Base-by-base conservation (phyloP, 352 stramenopile species). In the Pythium brassicae region DNA sequence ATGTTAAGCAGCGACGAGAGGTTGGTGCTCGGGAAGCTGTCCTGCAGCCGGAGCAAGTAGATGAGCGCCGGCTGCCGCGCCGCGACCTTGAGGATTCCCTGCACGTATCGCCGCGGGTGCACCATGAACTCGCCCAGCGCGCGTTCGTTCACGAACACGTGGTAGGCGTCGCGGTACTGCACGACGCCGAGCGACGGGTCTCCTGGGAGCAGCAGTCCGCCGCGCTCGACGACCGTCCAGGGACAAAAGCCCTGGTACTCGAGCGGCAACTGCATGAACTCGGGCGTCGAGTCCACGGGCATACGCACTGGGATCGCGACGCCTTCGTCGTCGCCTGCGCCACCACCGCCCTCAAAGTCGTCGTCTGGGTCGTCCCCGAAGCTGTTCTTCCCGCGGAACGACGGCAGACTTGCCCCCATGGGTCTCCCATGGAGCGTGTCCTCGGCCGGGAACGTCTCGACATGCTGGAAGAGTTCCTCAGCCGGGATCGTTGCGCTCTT, bases 231-330 rank as follows among this genome's bases (percentile, higher is more conserved):
- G 19, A 97, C 83, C 15, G 89, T 97, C 87, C 89, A 97, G 1
- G 87, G 85, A 67, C 93, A 98, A 54, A 97, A 98, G 15, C 92
- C 92, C 54, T 98, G 91, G 62, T 97, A 97, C 60, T 97, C 89
- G 10, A 98, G 79, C 22, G 92, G 91, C 15, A 98, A 72, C 58
- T 97, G 84, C 82, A 97, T 96, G 61, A 98, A 97, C 61, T 97
- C 92, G 2, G 92, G 89, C 25, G 89, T 97, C 43, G 82, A 92
- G 54, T 97, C 84, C n/a, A 96, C 84, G 8, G 79, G 86, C 67
- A 97, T 92, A 53, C 81, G 75, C 35, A 96, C 71, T 0, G 90
- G 87, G 32, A 83, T 76, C 0, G 56, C 69, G 0, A 60, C 62
- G 23, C 63, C 65, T 66, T 76, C 67, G 55, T 88, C 66, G 22